Evolutionary conservation across 1,284 basidiomycete species (phyloP), one percentile per base, ranked within the genome.

Genomic region (Trametes hirsuta): DNA sequence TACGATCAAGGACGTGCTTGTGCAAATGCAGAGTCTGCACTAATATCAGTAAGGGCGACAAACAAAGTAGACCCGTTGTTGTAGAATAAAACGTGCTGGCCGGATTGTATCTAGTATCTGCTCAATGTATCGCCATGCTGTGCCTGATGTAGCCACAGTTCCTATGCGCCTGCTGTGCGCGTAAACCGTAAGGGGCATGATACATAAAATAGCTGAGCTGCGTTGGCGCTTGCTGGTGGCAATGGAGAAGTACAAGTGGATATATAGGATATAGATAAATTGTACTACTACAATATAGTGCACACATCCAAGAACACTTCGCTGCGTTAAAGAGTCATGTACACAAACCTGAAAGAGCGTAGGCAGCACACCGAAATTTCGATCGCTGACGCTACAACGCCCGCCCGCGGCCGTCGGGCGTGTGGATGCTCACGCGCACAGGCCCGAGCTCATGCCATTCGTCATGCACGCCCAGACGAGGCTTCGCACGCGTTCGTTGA

Each of bases 21-120:
- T 85, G 71, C 83, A 79, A 66, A 74, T 87, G 68, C 87, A 86
- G 70, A 81, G 80, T 63, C 75, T 88, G 71, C 89, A 91, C 76
- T 91, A 58, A 67, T 21, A 37, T 36, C 30, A 39, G 14, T 6
- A 5, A 12, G n/a, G n/a, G n/a, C 6, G 48, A 41, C 14, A 6
- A 6, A 41, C 2, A 22, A 3, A 34, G 36, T 53, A 39, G 4
- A 11, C 14, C 3, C 3, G 3, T 45, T n/a, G 52, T 42, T 51
- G 48, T 41, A 52, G n/a, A 22, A 40, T 21, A 3, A 45, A 12
- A 11, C 46, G 12, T 6, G 10, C 1, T 10, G 4, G 12, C 24
- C 3, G 44, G 48, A 45, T 6, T 49, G 55, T 56, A 56, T 41
- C 44, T n/a, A 40, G 39, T 40, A 12, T 40, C 39, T 30, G 30